Conservation (phyloP, 1,284 basidiomycete species). For the Leucoagaricus sp. region DNA sequence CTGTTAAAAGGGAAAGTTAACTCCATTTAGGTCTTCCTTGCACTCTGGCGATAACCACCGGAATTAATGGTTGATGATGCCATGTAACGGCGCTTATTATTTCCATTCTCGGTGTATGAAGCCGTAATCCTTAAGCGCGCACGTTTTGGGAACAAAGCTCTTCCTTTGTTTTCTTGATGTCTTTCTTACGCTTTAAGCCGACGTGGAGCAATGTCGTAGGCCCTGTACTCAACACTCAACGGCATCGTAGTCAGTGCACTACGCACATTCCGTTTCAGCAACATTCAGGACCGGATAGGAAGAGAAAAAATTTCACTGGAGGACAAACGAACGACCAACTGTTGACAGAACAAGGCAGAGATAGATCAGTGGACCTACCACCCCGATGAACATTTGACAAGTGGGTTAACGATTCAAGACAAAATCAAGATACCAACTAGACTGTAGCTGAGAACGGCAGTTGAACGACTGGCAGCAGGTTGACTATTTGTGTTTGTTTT, state of each 20-base stretch:
- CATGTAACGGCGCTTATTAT: not conserved
- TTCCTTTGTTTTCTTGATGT: not conserved
- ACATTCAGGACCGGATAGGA: too few species aligned
- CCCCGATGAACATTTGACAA: too few species aligned
- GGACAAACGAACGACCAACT: not conserved
- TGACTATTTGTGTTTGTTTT: too few species aligned
- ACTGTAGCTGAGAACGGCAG: too few species aligned
- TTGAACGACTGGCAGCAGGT: too few species aligned
- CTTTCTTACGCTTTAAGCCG: constrained; percentile 1
- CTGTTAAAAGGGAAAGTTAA: constrained; percentile 8
- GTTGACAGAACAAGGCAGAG: not conserved
- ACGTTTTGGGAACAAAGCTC: constrained; percentile 4
- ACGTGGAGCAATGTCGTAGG: not conserved
- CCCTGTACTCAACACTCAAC: not conserved
- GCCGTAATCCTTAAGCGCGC: not conserved
- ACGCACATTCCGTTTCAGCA: not conserved
- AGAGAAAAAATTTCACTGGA: not conserved
- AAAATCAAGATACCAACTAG: too few species aligned
- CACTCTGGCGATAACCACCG: not conserved
- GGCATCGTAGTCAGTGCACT: not conserved
- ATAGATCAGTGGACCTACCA: not conserved
- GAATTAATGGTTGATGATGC: not conserved
- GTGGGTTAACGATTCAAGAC: too few species aligned
- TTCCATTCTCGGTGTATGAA: constrained; percentile 7
- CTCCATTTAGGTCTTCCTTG: constrained; percentile 2